Conservation (phyloP, 2,329 filamentous ascomycete genomes). For the Arthrobotrys iridis region DNA sequence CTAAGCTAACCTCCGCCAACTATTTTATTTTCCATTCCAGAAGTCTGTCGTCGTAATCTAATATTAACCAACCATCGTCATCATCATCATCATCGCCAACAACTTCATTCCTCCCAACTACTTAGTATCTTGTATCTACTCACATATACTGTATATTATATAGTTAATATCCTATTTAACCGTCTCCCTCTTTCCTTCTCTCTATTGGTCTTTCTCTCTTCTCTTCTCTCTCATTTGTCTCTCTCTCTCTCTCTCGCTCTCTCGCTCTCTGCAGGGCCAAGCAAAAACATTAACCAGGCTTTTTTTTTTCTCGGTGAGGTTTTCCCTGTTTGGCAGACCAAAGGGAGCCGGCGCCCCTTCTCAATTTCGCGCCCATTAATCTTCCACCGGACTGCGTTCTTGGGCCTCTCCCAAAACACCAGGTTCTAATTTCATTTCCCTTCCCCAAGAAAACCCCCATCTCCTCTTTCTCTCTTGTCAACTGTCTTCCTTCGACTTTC, state of each 20-base stretch:
- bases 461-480: slow-evolving; percentile 42
- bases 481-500: slow-evolving; percentile 26
- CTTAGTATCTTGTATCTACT: too few relatives aligned
- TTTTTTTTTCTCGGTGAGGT: slow-evolving; percentile 4
- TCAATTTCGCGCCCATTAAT: slow-evolving; percentile 48
- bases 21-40: too few relatives aligned
- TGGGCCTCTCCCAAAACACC: slow-evolving; percentile 20
- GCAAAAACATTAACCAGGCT: neutral
- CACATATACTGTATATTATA: too few relatives aligned
- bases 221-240: too few relatives aligned
- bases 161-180: slow-evolving; percentile 1
- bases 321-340: slow-evolving; percentile 32
- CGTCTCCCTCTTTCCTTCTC: too few relatives aligned
- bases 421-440: slow-evolving; percentile 48
- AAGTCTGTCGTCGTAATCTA: too few relatives aligned
- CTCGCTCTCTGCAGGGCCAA: slow-evolving; percentile 27
- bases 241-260: too few relatives aligned
- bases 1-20: neutral
- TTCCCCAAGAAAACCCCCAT: too few relatives aligned
- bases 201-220: too few relatives aligned
- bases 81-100: neutral
- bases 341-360: slow-evolving; percentile 30
- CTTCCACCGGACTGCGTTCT: slow-evolving; percentile 20
- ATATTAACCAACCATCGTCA: too few relatives aligned
- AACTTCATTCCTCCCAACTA: neutral